phyloP scores from a whole-genome alignment of 768 basidiomycete genomes.

The Kondoa subrosea region DNA sequence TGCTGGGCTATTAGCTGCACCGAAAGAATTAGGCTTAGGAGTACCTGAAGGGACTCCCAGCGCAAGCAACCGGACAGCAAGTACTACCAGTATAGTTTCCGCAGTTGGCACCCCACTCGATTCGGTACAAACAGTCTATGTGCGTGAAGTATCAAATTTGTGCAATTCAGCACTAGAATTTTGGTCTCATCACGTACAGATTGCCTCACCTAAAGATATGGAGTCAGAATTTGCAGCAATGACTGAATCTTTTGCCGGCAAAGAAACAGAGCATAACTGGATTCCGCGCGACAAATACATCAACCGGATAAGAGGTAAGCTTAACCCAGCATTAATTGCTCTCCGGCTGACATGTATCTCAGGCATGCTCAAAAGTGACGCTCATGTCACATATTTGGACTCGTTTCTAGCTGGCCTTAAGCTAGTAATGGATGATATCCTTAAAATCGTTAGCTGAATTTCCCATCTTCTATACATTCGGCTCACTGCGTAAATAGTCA shows the following conservation, averaged over 20 bases:
- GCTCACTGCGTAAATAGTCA: slow-evolving; percentile 41
- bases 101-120: slow-evolving; percentile 2
- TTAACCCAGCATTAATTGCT: background rate
- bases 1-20: background rate
- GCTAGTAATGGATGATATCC: slow-evolving; percentile 60
- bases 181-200: slow-evolving; percentile 31
- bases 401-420: slow-evolving; percentile 59
- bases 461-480: slow-evolving; percentile 11
- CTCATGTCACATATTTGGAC: slow-evolving; percentile 54
- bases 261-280: slow-evolving; percentile 96
- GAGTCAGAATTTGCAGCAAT: slow-evolving; percentile 69
- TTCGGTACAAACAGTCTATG: slow-evolving; percentile 2
- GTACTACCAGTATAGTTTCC: background rate
- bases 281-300: slow-evolving; percentile 45
- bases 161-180: background rate
- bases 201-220: slow-evolving; percentile 69
- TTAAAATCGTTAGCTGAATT: slow-evolving; percentile 54
- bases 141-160: background rate
- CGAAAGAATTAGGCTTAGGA: background rate
- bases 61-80: slow-evolving; percentile 2
- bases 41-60: background rate
- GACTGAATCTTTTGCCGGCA: slow-evolving; percentile 73
- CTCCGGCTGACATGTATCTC: background rate
- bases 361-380: slow-evolving; percentile 51
- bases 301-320: slow-evolving; percentile 10